Evolutionary conservation across 495 filamentous ascomycete species (phyloP), one percentile per base, ranked within the genome.

Genomic region (Neurospora discreta): DNA sequence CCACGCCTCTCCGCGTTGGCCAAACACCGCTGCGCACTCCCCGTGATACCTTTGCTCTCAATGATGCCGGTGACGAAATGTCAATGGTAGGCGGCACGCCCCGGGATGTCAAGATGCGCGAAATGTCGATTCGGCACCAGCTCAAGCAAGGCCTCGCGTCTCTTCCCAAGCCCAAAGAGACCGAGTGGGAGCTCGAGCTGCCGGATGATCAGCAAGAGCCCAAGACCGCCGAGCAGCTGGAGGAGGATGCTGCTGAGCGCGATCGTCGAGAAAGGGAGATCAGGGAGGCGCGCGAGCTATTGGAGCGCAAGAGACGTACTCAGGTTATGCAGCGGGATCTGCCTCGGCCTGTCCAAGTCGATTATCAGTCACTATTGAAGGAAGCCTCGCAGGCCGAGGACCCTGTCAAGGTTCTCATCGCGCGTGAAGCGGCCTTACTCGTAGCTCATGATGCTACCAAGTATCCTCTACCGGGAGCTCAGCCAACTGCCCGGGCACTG

Each of bases 11-110:
- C 79, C 84, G 84, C 15, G 84, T 87, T 13, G 93, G 93, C 41
- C 92, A 92, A 58, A 99, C 95, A 1, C 95, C 95, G 10, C 84
- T 97, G 83, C 89, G 93, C 18, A 99, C 95, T 13, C 95, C 95
- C 13, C 87, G 96, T 69, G 95, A 99, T 78, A 92, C 87, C 68
- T 93, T 98, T 75, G 87, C 92, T 3, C 87, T 99, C 68, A 99
- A 98, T 77, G 82, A 87, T 67, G 87, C 87, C 15, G 86, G 87
- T 16, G 86, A 86, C 52, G 85, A 86, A 8, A 88, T 90, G 84
- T 87, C 90, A 52, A 80, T 93, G 44, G 85, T 93, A 46, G 89
- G 89, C 33, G 90, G 88, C 43, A 95, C 95, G 6, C 91, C 95
- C 9, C 85, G 87, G 39, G 95, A 99, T 69, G 84, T 92, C 58